phyloP scores from a whole-genome alignment of 331 rosid species.

The Cydonia oblonga region DNA sequence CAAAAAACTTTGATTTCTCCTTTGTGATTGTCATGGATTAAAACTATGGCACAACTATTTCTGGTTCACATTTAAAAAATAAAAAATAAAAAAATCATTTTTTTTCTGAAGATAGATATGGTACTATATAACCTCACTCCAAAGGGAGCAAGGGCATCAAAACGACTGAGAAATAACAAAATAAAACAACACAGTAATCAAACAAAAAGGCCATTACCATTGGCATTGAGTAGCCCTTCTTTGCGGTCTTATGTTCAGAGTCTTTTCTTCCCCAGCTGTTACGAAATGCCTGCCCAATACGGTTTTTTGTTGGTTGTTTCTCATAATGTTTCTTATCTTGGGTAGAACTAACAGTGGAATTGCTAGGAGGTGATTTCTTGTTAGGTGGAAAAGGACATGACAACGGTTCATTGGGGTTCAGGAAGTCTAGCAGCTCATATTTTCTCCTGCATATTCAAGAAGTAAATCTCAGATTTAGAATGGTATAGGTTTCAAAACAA shows the following conservation, averaged over 20 bases:
- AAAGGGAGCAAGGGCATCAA: background rate
- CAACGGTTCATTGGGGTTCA: slow-evolving; percentile 12
- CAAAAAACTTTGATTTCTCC: background rate
- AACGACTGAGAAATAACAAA: background rate
- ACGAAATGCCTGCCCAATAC: slow-evolving; percentile 61
- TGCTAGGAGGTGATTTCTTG: slow-evolving; percentile 17
- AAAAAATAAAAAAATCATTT: too few species aligned
- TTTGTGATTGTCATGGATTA: background rate
- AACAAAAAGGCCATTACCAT: slow-evolving; percentile 38
- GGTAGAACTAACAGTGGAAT: slow-evolving; percentile 7
- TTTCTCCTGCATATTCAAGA: slow-evolving; percentile 57
- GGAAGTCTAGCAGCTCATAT: slow-evolving; percentile 57
- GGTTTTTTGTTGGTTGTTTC: slow-evolving; percentile 36
- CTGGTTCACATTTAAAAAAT: background rate
- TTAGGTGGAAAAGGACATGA: slow-evolving; percentile 35
- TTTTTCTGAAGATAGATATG: too few species aligned
- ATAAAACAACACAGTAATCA: background rate
- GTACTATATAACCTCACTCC: background rate
- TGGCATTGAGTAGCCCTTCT: slow-evolving; percentile 46
- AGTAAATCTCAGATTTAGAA: slow-evolving; percentile 10
- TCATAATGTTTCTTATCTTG: slow-evolving; percentile 43
- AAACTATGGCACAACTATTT: background rate
- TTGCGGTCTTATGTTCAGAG: slow-evolving; percentile 39
- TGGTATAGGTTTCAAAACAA: background rate
- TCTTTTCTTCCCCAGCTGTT: slow-evolving; percentile 77